A percentile compares a stretch with the other conserved stretches of the same genome.
These are phyloP conservation scores for Fabrea salina DNA, from an alignment of 169 alveolate species.

Conservation along the genomic window DNA sequence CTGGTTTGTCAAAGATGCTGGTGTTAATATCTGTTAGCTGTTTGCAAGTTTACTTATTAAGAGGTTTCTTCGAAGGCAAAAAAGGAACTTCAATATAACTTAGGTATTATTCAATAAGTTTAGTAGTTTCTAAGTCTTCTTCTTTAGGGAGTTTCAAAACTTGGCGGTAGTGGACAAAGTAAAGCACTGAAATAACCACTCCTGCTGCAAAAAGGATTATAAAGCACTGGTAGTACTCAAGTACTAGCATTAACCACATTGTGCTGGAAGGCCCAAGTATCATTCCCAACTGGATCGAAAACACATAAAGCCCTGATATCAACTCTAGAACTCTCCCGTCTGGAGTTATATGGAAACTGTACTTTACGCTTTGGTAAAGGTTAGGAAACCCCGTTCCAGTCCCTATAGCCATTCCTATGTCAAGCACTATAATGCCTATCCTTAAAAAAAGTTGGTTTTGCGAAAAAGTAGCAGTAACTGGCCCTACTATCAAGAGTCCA, in stretches of 20 bases:
- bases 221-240: neutral
- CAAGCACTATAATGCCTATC: neutral
- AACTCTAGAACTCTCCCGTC: neutral
- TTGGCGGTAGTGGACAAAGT: neutral
- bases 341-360: neutral
- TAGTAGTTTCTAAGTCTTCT: too few species aligned
- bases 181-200: neutral
- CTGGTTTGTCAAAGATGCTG: neutral
- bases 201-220: neutral
- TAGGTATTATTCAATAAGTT: too few species aligned
- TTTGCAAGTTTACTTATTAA: neutral
- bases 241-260: neutral
- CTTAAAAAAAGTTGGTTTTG: neutral
- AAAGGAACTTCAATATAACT: too few species aligned
- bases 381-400: neutral
- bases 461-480: neutral
- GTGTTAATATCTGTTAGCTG: neutral
- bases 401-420: neutral
- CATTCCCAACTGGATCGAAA: neutral
- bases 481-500: neutral
- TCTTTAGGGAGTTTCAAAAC: too few species aligned
- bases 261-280: neutral
- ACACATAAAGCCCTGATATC: neutral
- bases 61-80: constrained; percentile 14
- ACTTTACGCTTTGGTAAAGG: neutral